Base-by-base conservation (phyloP, 108 stramenopile genomes). In the Nitzschia putrida region DNA sequence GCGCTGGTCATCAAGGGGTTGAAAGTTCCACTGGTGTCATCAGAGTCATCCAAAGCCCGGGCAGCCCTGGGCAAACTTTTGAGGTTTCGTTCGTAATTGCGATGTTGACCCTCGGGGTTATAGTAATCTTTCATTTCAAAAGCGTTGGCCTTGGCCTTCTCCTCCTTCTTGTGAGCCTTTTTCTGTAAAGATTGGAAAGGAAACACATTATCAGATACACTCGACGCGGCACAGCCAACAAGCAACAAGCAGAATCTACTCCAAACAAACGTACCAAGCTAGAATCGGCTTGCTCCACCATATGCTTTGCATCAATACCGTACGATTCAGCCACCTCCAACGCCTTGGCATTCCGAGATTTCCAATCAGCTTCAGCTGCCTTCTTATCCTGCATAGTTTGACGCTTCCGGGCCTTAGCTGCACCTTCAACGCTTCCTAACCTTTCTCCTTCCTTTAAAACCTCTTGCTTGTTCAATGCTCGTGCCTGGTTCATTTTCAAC, bases 401-500 rank as follows among this genome's bases (percentile, higher is more conserved):
- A 9, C 80, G 82, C 63, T 77, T 79, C 22, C 88, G 83, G 53
- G 85, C 85, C 66, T 83, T 78, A 24, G 57, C 57, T 45, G 51
- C 72, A 12, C 85, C 90, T 65, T 91, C 90, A 9, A 79, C 82
- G 29, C 84, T 84, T 7, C 87, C 87, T 61, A 91, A 61, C 23
- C 91, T 77, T 60, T 87, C 82, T 43, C 90, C 93, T 61, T 95
- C 93, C 18, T 67, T 69, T 51, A 85, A 57, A 37, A 91, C 89
- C 69, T 89, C 91, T 22, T 83, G 80, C 63, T 82, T 80, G 77
- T 95, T 95, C 24, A 95, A 76, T 59, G 81, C 81, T 4, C 92
- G 87, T 8, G 92, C 92, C 72, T 95, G 91, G 68, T 95, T 95
- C 73, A 93, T 93, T 74, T 92, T 93, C 53, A 83, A 66, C 61